Evolutionary conservation across 1,284 basidiomycete genomes (phyloP).

Genomic region (Cryptococcus sp.): DNA sequence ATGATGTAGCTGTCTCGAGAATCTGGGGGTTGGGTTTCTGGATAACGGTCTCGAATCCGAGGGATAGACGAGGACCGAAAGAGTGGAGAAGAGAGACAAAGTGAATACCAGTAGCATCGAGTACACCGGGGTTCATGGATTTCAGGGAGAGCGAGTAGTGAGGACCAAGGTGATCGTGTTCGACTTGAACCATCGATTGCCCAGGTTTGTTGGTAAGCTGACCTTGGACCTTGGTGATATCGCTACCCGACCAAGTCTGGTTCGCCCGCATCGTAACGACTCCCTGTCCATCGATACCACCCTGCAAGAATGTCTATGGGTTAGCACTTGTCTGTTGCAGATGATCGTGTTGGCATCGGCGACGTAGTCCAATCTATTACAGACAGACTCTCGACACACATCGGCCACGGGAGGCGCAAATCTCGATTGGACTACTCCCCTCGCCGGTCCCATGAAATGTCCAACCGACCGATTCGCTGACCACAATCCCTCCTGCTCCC

Average conservation of each 20-base stretch:
- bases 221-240: conserved; percentile 82
- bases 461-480: neutral
- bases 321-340: no score
- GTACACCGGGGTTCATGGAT: conserved; percentile 85
- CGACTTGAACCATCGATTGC: conserved; percentile 85
- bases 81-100: conserved; percentile 93
- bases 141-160: conserved; percentile 89
- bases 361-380: no score
- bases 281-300: conserved; percentile 87
- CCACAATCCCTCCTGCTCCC: neutral
- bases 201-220: conserved; percentile 59
- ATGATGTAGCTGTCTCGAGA: conserved; percentile 73
- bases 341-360: no score
- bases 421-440: no score
- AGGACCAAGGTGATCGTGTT: conserved; percentile 88
- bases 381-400: no score
- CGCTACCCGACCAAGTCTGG: conserved; percentile 75
- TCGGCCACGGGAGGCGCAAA: no score
- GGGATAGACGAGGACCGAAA: conserved; percentile 81
- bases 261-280: conserved; percentile 86
- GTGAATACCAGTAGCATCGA: conserved; percentile 89
- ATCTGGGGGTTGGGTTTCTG: conserved; percentile 70
- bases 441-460: no score
- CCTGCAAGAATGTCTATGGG: conserved; percentile 80
- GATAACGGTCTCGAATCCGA: conserved; percentile 86